These are phyloP conservation scores for Gymnopus androsaceus DNA, from an alignment of 1,284 basidiomycete species.

Conservation along the genomic window DNA sequence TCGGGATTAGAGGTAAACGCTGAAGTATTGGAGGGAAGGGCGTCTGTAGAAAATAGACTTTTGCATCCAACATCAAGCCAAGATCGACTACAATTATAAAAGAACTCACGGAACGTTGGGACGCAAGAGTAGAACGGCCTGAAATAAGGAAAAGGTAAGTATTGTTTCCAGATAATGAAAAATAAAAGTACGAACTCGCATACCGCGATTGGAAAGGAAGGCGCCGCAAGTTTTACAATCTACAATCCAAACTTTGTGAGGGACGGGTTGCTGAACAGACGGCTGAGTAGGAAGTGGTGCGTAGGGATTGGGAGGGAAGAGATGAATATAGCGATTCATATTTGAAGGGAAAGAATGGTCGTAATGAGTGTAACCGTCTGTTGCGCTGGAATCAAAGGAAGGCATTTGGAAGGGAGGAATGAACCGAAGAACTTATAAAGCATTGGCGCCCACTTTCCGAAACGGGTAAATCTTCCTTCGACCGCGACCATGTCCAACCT, in stretches of 20 bases:
- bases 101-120: slow-evolving; percentile 85
- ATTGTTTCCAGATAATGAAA: slow-evolving; percentile 10
- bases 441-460: no score
- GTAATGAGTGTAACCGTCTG: slow-evolving; percentile 27
- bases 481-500: slow-evolving; percentile 53
- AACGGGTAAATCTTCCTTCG: no score
- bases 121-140: slow-evolving; percentile 82
- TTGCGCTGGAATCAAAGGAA: background rate
- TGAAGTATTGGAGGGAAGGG: slow-evolving; percentile 76
- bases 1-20: slow-evolving; percentile 53
- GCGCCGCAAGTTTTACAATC: slow-evolving; percentile 75
- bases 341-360: slow-evolving; percentile 18
- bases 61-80: no score
- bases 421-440: background rate
- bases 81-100: no score
- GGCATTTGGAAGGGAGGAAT: background rate
- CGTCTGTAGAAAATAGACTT: slow-evolving; percentile 84
- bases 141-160: slow-evolving; percentile 1
- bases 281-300: slow-evolving; percentile 23
- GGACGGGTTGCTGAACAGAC: slow-evolving; percentile 41
- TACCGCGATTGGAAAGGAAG: slow-evolving; percentile 82
- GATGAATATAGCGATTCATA: slow-evolving; percentile 25
- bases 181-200: slow-evolving; percentile 58
- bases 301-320: slow-evolving; percentile 42
- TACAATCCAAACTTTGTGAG: slow-evolving; percentile 78